Evolutionary conservation across 2,329 filamentous ascomycete species (phyloP).

Genomic region (Shiraia bambusicola): DNA sequence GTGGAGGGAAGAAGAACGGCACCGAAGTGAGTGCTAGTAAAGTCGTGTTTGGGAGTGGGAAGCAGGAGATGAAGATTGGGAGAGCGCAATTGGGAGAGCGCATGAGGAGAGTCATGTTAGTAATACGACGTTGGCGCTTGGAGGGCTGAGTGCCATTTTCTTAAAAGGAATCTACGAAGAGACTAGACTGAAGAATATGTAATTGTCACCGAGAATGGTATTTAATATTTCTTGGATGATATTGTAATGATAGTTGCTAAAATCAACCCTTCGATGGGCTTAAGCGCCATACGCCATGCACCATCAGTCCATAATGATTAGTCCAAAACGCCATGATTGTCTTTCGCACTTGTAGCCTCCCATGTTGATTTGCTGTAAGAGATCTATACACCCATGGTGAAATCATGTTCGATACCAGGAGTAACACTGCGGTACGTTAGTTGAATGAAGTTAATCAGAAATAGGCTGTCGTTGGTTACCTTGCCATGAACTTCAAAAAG

Average conservation of each 20-base stretch:
- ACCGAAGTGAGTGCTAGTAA: conserved; percentile 27
- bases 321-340: background rate
- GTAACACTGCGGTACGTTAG: conserved; percentile 75
- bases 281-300: background rate
- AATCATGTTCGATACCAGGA: conserved; percentile 95
- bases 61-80: conserved; percentile 42
- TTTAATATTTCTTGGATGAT: background rate
- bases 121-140: conserved; percentile 41
- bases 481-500: conserved; percentile 74
- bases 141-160: conserved; percentile 40
- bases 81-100: conserved; percentile 49
- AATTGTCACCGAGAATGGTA: background rate
- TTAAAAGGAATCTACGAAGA: conserved; percentile 14
- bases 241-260: background rate
- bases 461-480: conserved; percentile 25
- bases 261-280: background rate
- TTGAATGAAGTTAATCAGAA: conserved; percentile 50
- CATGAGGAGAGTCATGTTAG: conserved; percentile 49
- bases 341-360: background rate
- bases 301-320: background rate
- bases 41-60: conserved; percentile 37
- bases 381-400: conserved; percentile 85
- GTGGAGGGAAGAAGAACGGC: background rate
- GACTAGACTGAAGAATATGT: conserved; percentile 10
- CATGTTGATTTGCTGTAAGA: background rate